Conservation (phyloP, 2,329 filamentous ascomycete species). For the Knufia petricola region DNA sequence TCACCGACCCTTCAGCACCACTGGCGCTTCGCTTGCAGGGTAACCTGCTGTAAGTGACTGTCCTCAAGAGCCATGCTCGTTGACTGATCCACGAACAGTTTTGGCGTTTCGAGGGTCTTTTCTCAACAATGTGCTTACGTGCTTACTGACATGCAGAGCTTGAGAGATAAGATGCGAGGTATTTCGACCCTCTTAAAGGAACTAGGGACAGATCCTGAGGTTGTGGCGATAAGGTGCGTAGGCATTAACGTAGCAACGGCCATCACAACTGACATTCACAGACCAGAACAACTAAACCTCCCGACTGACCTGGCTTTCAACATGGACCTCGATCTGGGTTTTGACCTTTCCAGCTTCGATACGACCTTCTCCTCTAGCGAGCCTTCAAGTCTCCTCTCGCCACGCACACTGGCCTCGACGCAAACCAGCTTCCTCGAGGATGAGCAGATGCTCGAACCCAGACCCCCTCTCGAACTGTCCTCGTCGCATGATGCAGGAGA, state of each 20-base stretch:
- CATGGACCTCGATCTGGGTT: constrained; percentile 52
- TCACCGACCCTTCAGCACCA: constrained; percentile 72
- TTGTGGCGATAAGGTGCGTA: constrained; percentile 61
- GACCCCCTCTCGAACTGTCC: neutral
- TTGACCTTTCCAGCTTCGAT: constrained; percentile 41
- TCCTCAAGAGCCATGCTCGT: neutral
- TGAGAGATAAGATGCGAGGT: constrained; percentile 61
- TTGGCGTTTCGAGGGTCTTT: constrained; percentile 76
- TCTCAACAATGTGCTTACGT: constrained; percentile 80
- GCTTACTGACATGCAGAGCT: constrained; percentile 66
- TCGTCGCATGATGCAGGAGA: constrained; percentile 14
- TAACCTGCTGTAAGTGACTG: constrained; percentile 58
- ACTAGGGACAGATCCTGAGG: constrained; percentile 58
- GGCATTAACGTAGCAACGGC: neutral
- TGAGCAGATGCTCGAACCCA: constrained; percentile 1
- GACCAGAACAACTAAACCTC: constrained; percentile 65
- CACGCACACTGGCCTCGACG: constrained; percentile 18
- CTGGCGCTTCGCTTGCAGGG: constrained; percentile 85
- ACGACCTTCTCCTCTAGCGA: constrained; percentile 31
- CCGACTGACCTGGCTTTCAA: constrained; percentile 75
- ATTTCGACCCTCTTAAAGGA: constrained; percentile 51
- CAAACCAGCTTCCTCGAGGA: constrained; percentile 26
- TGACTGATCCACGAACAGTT: constrained; percentile 36
- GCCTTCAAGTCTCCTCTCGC: constrained; percentile 22
- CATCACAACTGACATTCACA: constrained; percentile 30